Percentiles rank a stretch among this genome's conserved stretches.
Conservation (phyloP, 805 yeast species). For the Candida multigemmis region DNA sequence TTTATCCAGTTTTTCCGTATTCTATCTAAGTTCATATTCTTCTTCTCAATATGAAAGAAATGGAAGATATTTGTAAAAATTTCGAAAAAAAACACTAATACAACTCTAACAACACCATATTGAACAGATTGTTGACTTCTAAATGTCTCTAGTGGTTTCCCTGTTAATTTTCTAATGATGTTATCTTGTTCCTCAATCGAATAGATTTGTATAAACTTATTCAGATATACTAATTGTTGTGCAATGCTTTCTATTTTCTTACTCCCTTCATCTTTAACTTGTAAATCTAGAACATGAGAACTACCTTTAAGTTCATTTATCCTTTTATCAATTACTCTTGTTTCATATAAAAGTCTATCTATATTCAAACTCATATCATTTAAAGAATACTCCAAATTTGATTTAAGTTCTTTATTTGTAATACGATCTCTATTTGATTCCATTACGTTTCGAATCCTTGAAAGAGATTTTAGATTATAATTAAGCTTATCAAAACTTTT, state of each 20-base stretch:
- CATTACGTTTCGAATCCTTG: too few species aligned
- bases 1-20: slow-evolving; percentile 28
- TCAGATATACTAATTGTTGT: slow-evolving; percentile 17
- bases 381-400: too few species aligned
- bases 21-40: slow-evolving; percentile 34
- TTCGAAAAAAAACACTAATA: slow-evolving; percentile 25
- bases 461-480: too few species aligned
- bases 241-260: slow-evolving; percentile 15
- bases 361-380: slow-evolving; percentile 24
- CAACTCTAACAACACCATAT: slow-evolving; percentile 9
- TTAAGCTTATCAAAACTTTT: too few species aligned
- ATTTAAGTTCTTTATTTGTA: too few species aligned
- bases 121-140: slow-evolving; percentile 1
- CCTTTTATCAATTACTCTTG: slow-evolving; percentile 29
- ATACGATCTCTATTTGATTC: too few species aligned
- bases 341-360: slow-evolving; percentile 30
- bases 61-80: slow-evolving; percentile 20
- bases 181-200: slow-evolving; percentile 15
- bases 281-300: slow-evolving; percentile 15
- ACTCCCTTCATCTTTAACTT: slow-evolving; percentile 17
- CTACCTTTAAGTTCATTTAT: slow-evolving; percentile 31
- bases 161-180: slow-evolving; percentile 18
- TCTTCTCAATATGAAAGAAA: slow-evolving; percentile 27
- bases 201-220: slow-evolving; percentile 21
- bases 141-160: slow-evolving; percentile 7